phyloP scores from a whole-genome alignment of 305 asterid genomes.

The Stenogyne calaminthoides region DNA sequence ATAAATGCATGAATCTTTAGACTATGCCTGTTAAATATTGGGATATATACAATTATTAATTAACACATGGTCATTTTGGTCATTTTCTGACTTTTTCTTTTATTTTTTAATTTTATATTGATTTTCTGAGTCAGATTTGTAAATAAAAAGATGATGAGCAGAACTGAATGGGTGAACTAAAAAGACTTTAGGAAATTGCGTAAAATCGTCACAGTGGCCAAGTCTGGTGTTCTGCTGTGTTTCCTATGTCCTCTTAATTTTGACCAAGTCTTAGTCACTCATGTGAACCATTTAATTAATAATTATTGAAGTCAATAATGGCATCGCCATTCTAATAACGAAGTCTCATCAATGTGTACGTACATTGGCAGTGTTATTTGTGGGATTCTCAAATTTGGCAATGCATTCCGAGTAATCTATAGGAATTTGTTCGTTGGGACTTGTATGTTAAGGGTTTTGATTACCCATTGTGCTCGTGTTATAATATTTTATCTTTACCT shows the following conservation, averaged over 20 bases:
- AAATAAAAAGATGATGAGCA: neutral
- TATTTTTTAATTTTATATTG: too few relatives aligned
- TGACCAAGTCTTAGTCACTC: conserved; percentile 34
- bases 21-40: too few relatives aligned
- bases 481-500: too few relatives aligned
- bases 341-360: too few relatives aligned
- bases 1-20: too few relatives aligned
- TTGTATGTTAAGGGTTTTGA: too few relatives aligned
- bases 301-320: conserved; percentile 37
- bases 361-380: too few relatives aligned
- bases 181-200: conserved; percentile 4
- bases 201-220: conserved; percentile 22
- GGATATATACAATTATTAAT: too few relatives aligned
- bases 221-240: conserved; percentile 33
- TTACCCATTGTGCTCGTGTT: too few relatives aligned
- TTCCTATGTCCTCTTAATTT: conserved; percentile 31
- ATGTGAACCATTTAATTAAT: neutral
- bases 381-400: too few relatives aligned
- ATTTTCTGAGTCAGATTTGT: neutral
- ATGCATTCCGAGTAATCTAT: too few relatives aligned
- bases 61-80: neutral
- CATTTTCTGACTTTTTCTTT: neutral
- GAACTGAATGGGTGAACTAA: neutral
- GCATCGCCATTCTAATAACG: conserved; percentile 30
- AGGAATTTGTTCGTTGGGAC: too few relatives aligned